Base-by-base conservation (phyloP, 768 basidiomycete genomes). In the Suillus variegatus region DNA sequence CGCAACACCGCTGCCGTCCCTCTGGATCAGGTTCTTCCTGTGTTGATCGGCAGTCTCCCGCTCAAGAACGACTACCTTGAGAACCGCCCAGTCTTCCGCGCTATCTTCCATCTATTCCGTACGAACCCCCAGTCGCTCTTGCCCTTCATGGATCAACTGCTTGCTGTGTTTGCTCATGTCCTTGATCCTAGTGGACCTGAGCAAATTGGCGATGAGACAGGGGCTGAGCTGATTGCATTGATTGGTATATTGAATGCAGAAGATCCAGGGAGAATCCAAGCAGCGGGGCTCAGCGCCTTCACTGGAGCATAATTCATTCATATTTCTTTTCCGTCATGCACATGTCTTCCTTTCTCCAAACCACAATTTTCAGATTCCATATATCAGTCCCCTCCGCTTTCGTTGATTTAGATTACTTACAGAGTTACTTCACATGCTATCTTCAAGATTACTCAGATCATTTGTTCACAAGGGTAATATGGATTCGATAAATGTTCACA, bases 1-100 rank as follows among this genome's bases (percentile, higher is more conserved):
- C 91, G 91, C 74, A 95, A 95, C 77, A 79, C 84, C 5, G 74
- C 80, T 14, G 94, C 90, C 16, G 78, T 99, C 20, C 97, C 97
- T 32, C 88, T 98, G 46, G 93, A 95, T 60, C 90, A 94, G 77
- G 94, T 97, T 61, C 85, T 98, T 13, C 94, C 95, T 2, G 82
- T 93, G 62, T 87, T 99, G 74, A 78, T 97, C 64, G 83, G 80
- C 32, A 89, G 91, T 40, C 84, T 99, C 12, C 97, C 97, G 8
- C 80, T 99, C 67, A 89, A 88, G 75, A 88, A 93, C 75, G 97
- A 99, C 78, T 86, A 82, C 69, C 86, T 95, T 66, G 97, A 99
- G 80, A 97, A 97, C 78, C 84, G 88, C 44, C 89, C 95, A 2
- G 88, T 95, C 51, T 97, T 97, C 86, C 86, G 88, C 36, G 90